Conservation (phyloP, 352 stramenopile genomes). For the Phytophthora hybrid region DNA sequence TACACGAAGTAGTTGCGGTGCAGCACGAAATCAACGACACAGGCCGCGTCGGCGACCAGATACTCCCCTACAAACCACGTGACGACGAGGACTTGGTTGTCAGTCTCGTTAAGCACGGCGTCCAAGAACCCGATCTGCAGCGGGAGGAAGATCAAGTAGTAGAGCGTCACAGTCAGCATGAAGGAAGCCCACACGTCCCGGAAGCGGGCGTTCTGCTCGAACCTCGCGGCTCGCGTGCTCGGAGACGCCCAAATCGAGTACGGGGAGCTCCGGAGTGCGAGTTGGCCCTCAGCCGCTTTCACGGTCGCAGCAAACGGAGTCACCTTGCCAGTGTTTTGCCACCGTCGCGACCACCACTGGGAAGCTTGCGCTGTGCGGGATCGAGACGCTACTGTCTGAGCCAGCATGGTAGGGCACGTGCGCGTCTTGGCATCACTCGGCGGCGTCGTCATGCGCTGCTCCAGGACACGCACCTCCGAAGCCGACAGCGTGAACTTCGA, state of each 20-base stretch:
- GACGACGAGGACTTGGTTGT: constrained; percentile 35
- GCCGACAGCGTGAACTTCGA: constrained; percentile 36
- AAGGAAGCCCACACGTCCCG: constrained; percentile 55
- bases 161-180: constrained; percentile 66
- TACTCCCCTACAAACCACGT: constrained; percentile 65
- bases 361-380: neutral
- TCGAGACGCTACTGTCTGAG: neutral
- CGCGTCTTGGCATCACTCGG: constrained; percentile 3
- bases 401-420: constrained; percentile 12
- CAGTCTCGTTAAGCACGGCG: constrained; percentile 47
- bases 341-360: constrained; percentile 11
- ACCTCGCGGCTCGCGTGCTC: constrained; percentile 5
- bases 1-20: constrained; percentile 68
- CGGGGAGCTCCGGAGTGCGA: neutral
- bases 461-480: constrained; percentile 34
- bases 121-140: constrained; percentile 72
- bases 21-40: constrained; percentile 65
- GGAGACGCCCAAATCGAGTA: constrained; percentile 35
- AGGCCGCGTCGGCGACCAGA: constrained; percentile 52
- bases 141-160: constrained; percentile 65
- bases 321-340: constrained; percentile 25
- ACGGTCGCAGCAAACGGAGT: constrained; percentile 11
- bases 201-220: constrained; percentile 47
- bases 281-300: constrained; percentile 2
- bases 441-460: constrained; percentile 28